These are phyloP conservation scores for Cyclostephanos invisitatus DNA, from an alignment of 108 stramenopile species.

Conservation along the genomic window DNA sequence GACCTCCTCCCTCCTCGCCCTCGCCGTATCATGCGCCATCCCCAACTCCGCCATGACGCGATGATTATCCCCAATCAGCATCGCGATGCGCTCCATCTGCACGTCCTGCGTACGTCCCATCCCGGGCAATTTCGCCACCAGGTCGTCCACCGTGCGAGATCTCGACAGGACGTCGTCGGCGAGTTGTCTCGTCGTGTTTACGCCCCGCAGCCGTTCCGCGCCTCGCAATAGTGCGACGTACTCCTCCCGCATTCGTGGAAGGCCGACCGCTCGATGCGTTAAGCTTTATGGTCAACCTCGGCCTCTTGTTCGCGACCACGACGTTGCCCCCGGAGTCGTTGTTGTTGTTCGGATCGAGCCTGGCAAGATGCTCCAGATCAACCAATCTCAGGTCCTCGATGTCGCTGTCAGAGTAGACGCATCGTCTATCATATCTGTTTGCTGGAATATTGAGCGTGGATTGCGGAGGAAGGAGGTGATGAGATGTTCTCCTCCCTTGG, in stretches of 20 bases:
- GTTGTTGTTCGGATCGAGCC: constrained; percentile 27
- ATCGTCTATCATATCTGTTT: constrained; percentile 28
- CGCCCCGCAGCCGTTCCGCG: constrained; percentile 66
- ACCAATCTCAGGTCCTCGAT: constrained; percentile 39
- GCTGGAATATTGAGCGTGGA: neutral
- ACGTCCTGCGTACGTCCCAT: constrained; percentile 70
- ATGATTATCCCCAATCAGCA: constrained; percentile 63
- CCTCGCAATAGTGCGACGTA: constrained; percentile 55
- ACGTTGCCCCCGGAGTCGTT: neutral
- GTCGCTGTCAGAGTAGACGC: constrained; percentile 37
- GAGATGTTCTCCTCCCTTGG: neutral
- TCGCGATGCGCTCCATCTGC: constrained; percentile 72
- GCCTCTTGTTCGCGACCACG: constrained; percentile 8
- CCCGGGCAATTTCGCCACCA: constrained; percentile 68
- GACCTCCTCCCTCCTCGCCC: constrained; percentile 54
- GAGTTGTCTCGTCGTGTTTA: constrained; percentile 51
- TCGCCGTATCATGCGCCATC: constrained; percentile 49
- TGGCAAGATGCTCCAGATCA: constrained; percentile 32
- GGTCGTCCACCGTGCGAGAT: constrained; percentile 69
- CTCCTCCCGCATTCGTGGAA: constrained; percentile 61
- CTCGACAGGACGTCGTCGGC: constrained; percentile 69
- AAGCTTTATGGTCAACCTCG: constrained; percentile 39
- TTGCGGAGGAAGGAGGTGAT: neutral
- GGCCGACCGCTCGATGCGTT: constrained; percentile 5
- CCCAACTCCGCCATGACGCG: constrained; percentile 56